These are phyloP conservation scores for Immersiella caudata DNA, from an alignment of 495 filamentous ascomycete species.

Conservation along the genomic window DNA sequence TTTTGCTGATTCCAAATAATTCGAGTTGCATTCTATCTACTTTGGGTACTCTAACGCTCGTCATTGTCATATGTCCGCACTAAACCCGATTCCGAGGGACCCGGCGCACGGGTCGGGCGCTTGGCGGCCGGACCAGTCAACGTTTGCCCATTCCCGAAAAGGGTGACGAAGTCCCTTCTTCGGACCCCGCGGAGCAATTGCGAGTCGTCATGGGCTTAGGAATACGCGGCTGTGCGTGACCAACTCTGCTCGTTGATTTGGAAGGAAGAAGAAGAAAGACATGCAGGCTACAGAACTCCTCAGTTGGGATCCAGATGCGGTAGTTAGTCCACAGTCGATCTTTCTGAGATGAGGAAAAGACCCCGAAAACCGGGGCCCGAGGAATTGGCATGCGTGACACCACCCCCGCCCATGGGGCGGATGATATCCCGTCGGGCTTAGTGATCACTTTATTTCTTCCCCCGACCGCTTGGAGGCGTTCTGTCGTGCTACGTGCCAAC, in stretches of 20 bases:
- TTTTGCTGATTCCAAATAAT: background rate
- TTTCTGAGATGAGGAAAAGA: no score
- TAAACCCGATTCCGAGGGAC: constrained; percentile 8
- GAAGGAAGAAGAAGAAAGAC: no score
- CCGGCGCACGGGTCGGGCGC: background rate
- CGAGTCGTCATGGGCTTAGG: background rate
- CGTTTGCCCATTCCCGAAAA: background rate
- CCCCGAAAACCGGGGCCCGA: no score
- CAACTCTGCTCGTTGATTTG: no score
- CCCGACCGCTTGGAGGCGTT: background rate
- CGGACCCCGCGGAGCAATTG: background rate
- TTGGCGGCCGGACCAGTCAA: no score
- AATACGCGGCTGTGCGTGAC: no score
- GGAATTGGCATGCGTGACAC: background rate
- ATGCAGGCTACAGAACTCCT: no score
- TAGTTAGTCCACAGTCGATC: no score
- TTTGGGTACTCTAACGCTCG: background rate
- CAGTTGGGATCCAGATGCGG: no score
- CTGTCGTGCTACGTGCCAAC: background rate
- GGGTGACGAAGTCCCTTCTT: background rate
- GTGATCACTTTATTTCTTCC: background rate
- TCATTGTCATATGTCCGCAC: background rate
- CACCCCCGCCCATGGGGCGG: background rate
- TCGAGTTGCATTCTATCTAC: background rate
- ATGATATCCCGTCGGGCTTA: background rate